These are phyloP conservation scores for Paecilomyces dactylethromorphus DNA, from an alignment of 2,329 filamentous ascomycete genomes.

Conservation along the genomic window DNA sequence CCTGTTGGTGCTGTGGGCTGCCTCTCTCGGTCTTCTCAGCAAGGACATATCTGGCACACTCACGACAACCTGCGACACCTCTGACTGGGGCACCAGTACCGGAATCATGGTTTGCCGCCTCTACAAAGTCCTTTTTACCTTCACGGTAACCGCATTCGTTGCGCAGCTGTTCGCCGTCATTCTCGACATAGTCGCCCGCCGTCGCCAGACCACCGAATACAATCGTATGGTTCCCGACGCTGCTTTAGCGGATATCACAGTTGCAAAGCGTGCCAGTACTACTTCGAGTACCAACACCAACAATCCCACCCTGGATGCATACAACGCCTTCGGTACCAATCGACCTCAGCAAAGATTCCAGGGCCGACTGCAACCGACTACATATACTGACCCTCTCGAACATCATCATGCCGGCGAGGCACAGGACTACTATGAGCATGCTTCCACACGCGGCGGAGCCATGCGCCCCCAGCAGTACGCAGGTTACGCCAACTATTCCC, in stretches of 20 bases:
- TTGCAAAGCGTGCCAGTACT: conserved; percentile 19
- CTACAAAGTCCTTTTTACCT: conserved; percentile 57
- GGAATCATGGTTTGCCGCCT: conserved; percentile 51
- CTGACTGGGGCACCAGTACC: conserved; percentile 48
- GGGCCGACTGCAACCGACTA: conserved; percentile 1
- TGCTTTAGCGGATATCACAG: conserved; percentile 27
- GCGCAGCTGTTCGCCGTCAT: conserved; percentile 41
- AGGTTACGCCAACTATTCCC: neutral
- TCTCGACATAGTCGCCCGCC: conserved; percentile 46
- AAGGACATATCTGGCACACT: conserved; percentile 51
- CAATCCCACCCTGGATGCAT: conserved; percentile 2
- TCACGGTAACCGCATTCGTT: conserved; percentile 43
- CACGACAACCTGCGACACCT: conserved; percentile 42
- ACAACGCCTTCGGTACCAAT: conserved; percentile 9
- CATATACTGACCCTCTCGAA: conserved; percentile 7
- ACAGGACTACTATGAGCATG: conserved; percentile 21
- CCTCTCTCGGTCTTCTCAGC: conserved; percentile 46
- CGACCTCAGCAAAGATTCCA: conserved; percentile 3
- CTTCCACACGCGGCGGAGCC: conserved; percentile 12
- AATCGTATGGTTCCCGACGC: conserved; percentile 36
- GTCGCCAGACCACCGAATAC: conserved; percentile 39
- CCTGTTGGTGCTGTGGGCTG: conserved; percentile 46
- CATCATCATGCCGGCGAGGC: conserved; percentile 19
- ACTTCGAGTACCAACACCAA: conserved; percentile 2
- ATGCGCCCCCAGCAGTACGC: conserved; percentile 7